These are phyloP conservation scores for Nakaseomyces kungkrabaensis DNA, from an alignment of 1,139 yeast species.

Conservation along the genomic window DNA sequence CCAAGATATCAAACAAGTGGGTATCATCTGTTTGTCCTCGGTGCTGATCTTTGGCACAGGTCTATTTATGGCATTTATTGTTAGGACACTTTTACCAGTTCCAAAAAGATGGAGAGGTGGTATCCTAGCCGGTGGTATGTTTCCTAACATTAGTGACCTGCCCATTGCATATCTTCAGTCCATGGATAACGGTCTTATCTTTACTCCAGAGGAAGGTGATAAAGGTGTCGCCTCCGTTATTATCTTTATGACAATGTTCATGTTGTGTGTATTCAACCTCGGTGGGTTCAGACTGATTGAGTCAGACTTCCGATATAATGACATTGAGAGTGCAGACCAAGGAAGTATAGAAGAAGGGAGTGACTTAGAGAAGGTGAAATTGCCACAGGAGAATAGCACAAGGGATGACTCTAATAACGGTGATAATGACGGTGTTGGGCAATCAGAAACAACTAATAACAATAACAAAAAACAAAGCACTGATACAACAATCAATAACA, in stretches of 20 bases:
- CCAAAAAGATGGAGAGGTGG: slow-evolving; percentile 85
- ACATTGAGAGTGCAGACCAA: slow-evolving; percentile 21
- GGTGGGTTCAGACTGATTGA: slow-evolving; percentile 69
- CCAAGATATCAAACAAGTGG: slow-evolving; percentile 65
- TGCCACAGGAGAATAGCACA: background rate
- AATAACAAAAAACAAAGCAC: background rate
- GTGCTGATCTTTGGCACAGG: slow-evolving; percentile 27
- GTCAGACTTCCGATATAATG: slow-evolving; percentile 45
- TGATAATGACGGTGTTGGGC: slow-evolving; percentile 2
- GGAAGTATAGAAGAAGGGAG: slow-evolving; percentile 9
- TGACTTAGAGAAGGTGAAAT: background rate
- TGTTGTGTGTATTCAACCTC: slow-evolving; percentile 60
- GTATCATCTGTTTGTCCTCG: slow-evolving; percentile 50
- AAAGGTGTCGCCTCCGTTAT: slow-evolving; percentile 83
- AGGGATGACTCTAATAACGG: background rate
- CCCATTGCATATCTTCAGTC: slow-evolving; percentile 90
- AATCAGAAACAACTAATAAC: background rate
- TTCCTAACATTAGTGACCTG: slow-evolving; percentile 73
- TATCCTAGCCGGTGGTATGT: slow-evolving; percentile 61
- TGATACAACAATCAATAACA: slow-evolving; percentile 5
- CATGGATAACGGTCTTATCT: slow-evolving; percentile 54
- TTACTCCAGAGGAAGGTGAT: slow-evolving; percentile 50
- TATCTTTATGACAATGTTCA: slow-evolving; percentile 64
- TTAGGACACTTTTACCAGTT: slow-evolving; percentile 33
- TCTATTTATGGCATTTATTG: slow-evolving; percentile 22